Percentiles rank a stretch among this genome's conserved stretches.
Conservation (phyloP, 768 basidiomycete genomes). For the Trametes punicea region DNA sequence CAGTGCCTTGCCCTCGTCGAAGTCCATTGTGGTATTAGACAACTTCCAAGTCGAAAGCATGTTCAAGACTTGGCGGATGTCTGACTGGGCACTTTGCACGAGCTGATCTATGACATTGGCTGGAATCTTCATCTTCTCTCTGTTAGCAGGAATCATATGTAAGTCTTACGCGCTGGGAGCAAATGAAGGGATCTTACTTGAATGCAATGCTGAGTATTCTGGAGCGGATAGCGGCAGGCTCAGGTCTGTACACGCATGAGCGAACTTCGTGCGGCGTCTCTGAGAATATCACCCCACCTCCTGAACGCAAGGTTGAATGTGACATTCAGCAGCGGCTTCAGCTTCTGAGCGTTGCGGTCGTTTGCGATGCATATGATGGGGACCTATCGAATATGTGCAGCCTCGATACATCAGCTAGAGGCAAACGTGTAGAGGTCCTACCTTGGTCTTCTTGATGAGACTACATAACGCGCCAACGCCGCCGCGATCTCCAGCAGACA, state of each 20-base stretch:
- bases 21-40: conserved; percentile 77
- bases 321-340: conserved; percentile 76
- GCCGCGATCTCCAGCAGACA: conserved; percentile 96
- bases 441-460: conserved; percentile 91
- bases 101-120: conserved; percentile 92
- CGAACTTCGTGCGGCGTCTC: neutral
- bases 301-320: conserved; percentile 76
- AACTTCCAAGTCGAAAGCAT: conserved; percentile 98
- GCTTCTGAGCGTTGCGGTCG: conserved; percentile 80
- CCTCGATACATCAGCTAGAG: neutral
- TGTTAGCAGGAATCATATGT: conserved; percentile 28
- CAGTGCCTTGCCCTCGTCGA: conserved; percentile 91
- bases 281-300: no score
- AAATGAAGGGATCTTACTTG: conserved; percentile 56
- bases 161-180: neutral
- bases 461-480: conserved; percentile 92
- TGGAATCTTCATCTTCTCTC: conserved; percentile 92
- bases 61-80: conserved; percentile 95
- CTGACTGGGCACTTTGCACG: conserved; percentile 83
- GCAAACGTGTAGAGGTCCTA: conserved; percentile 27
- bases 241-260: conserved; percentile 52
- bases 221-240: conserved; percentile 72
- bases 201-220: conserved; percentile 83
- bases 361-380: conserved; percentile 99
- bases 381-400: conserved; percentile 46